Percentiles rank a stretch among this genome's conserved stretches.
These are phyloP conservation scores for Trichoderma harzianum DNA, from an alignment of 2,329 filamentous ascomycete genomes.

Conservation along the genomic window DNA sequence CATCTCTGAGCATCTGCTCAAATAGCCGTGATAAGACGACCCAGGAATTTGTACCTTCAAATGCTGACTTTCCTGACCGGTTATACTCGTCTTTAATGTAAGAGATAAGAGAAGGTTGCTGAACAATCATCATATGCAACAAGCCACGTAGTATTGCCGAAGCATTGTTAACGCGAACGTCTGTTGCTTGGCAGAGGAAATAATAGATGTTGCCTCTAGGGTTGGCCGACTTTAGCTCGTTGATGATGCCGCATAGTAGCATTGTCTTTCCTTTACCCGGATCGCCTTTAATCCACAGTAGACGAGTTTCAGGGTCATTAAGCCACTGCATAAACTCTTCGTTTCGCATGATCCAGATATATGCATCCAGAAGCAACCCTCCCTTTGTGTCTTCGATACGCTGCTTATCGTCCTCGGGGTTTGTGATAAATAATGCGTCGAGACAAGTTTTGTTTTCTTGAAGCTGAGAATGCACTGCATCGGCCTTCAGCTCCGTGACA, in stretches of 20 bases:
- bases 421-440: background rate
- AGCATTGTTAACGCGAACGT: background rate
- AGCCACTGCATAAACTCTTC: background rate
- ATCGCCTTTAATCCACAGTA: background rate
- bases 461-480: background rate
- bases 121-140: background rate
- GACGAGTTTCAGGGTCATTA: background rate
- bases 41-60: background rate
- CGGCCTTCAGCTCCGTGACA: background rate
- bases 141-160: background rate
- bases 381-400: background rate
- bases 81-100: accelerated
- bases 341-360: background rate
- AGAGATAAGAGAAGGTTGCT: accelerated
- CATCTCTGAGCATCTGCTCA: background rate
- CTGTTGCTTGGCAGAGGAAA: background rate
- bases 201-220: background rate
- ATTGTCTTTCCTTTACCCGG: background rate
- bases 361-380: background rate
- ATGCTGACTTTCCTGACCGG: background rate
- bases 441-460: background rate
- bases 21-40: background rate
- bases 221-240: background rate
- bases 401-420: background rate
- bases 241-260: background rate